These are phyloP conservation scores for Microdochium bolleyi DNA, from an alignment of 2,329 filamentous ascomycete genomes.

Conservation along the genomic window DNA sequence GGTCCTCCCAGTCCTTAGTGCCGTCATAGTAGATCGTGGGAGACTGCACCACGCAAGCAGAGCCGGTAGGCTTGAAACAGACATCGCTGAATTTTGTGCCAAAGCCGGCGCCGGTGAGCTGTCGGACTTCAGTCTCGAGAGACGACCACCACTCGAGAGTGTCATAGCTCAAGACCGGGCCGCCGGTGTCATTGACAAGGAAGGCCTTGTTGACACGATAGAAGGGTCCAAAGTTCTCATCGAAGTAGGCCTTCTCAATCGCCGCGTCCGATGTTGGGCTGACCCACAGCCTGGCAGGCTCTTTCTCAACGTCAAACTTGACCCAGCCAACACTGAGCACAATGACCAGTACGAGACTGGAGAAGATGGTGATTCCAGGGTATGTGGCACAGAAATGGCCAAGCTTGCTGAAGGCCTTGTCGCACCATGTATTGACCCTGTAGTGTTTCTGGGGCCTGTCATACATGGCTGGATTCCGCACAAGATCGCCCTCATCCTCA, in stretches of 20 bases:
- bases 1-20: constrained; percentile 61
- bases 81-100: constrained; percentile 71
- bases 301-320: constrained; percentile 79
- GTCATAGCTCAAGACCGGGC: constrained; percentile 80
- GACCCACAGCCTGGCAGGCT: constrained; percentile 94
- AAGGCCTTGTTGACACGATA: constrained; percentile 93
- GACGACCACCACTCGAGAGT: constrained; percentile 91
- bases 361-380: constrained; percentile 72
- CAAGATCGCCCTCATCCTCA: constrained; percentile 83
- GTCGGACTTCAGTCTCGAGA: constrained; percentile 69
- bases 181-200: constrained; percentile 77
- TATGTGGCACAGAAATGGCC: constrained; percentile 77
- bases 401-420: constrained; percentile 70
- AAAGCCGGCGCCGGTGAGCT: constrained; percentile 61
- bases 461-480: constrained; percentile 67
- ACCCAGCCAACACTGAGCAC: constrained; percentile 83
- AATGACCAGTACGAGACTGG: constrained; percentile 66
- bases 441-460: constrained; percentile 77
- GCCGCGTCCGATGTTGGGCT: constrained; percentile 86
- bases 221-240: constrained; percentile 88
- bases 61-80: constrained; percentile 87
- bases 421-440: constrained; percentile 73
- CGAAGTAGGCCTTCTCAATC: constrained; percentile 89
- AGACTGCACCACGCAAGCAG: constrained; percentile 88
- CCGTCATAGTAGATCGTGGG: constrained; percentile 81